Conservation (phyloP, 106 monocot species). For the Dioscorea zingiberensis region DNA sequence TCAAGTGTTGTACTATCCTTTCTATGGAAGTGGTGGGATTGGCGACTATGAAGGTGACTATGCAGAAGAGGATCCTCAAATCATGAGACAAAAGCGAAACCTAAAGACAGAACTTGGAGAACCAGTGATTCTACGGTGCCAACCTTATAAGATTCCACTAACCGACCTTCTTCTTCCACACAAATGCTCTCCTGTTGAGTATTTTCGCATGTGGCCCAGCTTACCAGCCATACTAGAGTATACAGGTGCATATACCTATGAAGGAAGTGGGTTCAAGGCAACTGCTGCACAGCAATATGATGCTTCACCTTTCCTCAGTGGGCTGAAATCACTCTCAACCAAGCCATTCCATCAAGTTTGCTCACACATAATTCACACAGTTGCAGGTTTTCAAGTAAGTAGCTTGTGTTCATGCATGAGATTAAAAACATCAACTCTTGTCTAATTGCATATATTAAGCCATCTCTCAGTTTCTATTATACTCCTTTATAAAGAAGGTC, state of each 20-base stretch:
- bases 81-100: slow-evolving; percentile 48
- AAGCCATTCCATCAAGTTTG: slow-evolving; percentile 99
- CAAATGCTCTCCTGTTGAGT: slow-evolving; percentile 88
- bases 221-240: slow-evolving; percentile 87
- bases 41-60: slow-evolving; percentile 73
- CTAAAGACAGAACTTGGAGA: slow-evolving; percentile 75
- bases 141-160: slow-evolving; percentile 89
- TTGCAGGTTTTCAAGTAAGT: slow-evolving; percentile 94
- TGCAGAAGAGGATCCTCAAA: slow-evolving; percentile 65
- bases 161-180: slow-evolving; percentile 86
- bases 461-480: neutral
- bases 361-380: slow-evolving; percentile 89
- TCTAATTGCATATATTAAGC: no score
- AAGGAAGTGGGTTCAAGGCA: slow-evolving; percentile 97
- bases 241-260: slow-evolving; percentile 89
- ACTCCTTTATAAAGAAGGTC: neutral
- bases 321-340: slow-evolving; percentile 71
- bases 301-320: slow-evolving; percentile 90
- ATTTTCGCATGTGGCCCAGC: slow-evolving; percentile 95
- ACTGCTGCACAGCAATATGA: slow-evolving; percentile 94
- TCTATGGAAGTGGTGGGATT: slow-evolving; percentile 53
- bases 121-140: slow-evolving; percentile 84
- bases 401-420: neutral
- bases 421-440: neutral
- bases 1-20: slow-evolving; percentile 95